Percentiles rank a stretch among this genome's conserved stretches.
These are phyloP conservation scores for Aschersonia sp. DNA, from an alignment of 2,329 filamentous ascomycete species.

Conservation along the genomic window DNA sequence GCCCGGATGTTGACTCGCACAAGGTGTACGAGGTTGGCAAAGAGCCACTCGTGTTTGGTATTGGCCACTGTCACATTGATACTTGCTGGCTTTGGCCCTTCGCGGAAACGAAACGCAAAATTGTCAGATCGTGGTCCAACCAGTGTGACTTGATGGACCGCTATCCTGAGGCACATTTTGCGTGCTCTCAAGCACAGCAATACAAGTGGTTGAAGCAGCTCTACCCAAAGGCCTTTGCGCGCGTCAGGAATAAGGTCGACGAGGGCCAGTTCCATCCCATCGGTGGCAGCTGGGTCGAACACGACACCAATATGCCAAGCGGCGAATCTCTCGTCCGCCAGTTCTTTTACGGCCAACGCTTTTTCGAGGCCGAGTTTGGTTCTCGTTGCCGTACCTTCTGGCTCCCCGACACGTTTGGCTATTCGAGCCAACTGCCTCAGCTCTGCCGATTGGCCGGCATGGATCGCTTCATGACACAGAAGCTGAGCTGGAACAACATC, in stretches of 20 bases:
- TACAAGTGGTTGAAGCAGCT: slow-evolving; percentile 92
- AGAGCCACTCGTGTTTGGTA: slow-evolving; percentile 67
- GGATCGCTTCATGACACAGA: slow-evolving; percentile 94
- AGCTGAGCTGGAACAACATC: slow-evolving; percentile 99
- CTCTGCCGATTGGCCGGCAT: slow-evolving; percentile 89
- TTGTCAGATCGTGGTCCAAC: slow-evolving; percentile 90
- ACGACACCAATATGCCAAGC: slow-evolving; percentile 94
- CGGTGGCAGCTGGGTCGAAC: slow-evolving; percentile 96
- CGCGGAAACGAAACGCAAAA: slow-evolving; percentile 94
- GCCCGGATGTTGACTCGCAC: slow-evolving; percentile 64
- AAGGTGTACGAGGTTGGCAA: slow-evolving; percentile 70
- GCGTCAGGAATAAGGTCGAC: slow-evolving; percentile 83
- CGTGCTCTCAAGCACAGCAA: slow-evolving; percentile 88
- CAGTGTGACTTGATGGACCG: slow-evolving; percentile 92
- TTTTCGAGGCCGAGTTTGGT: slow-evolving; percentile 88
- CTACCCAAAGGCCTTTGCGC: slow-evolving; percentile 79
- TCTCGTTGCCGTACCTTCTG: slow-evolving; percentile 84
- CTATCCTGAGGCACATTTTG: slow-evolving; percentile 87
- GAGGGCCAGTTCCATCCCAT: slow-evolving; percentile 88
- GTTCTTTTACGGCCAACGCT: slow-evolving; percentile 89
- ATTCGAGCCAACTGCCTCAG: slow-evolving; percentile 88
- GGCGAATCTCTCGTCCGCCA: slow-evolving; percentile 89
- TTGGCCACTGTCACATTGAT: slow-evolving; percentile 96
- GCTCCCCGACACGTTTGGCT: slow-evolving; percentile 96
- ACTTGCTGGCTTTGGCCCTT: slow-evolving; percentile 98